Evolutionary conservation across 768 basidiomycete genomes (phyloP).

Genomic region (Dendrothele bispora): DNA sequence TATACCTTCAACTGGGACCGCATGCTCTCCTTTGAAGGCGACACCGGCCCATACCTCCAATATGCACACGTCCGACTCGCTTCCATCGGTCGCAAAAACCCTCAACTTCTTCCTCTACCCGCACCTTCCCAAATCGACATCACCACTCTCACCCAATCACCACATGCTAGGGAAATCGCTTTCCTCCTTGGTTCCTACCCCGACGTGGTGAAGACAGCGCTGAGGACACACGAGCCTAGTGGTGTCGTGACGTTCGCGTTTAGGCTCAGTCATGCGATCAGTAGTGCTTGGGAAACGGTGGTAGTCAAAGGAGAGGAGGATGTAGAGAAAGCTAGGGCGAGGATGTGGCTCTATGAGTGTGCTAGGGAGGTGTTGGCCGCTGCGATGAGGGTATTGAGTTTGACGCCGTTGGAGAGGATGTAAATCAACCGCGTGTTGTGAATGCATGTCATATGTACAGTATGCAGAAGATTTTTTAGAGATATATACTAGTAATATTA

Average conservation of each 20-base stretch:
- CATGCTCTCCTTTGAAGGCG: constrained; percentile 95
- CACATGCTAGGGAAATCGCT: constrained; percentile 79
- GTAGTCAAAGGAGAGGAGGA: constrained; percentile 84
- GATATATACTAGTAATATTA: no score
- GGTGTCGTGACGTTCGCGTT: constrained; percentile 91
- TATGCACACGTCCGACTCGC: constrained; percentile 93
- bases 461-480: no score
- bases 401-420: constrained; percentile 93
- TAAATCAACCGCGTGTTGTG: constrained; percentile 35
- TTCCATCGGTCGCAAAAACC: constrained; percentile 91
- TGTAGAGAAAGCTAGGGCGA: constrained; percentile 72
- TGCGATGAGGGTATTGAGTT: constrained; percentile 84
- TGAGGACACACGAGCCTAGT: constrained; percentile 85
- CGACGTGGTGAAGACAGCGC: constrained; percentile 83
- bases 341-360: constrained; percentile 86
- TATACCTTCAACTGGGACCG: constrained; percentile 94
- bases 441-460: no score
- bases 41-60: constrained; percentile 94
- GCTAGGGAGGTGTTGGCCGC: constrained; percentile 88
- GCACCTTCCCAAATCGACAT: constrained; percentile 67
- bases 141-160: constrained; percentile 61
- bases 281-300: constrained; percentile 89
- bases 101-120: constrained; percentile 78
- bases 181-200: constrained; percentile 91
- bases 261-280: constrained; percentile 83